Evolutionary conservation across 345 rosid species (phyloP).

Genomic region (Alliaria petiolata): DNA sequence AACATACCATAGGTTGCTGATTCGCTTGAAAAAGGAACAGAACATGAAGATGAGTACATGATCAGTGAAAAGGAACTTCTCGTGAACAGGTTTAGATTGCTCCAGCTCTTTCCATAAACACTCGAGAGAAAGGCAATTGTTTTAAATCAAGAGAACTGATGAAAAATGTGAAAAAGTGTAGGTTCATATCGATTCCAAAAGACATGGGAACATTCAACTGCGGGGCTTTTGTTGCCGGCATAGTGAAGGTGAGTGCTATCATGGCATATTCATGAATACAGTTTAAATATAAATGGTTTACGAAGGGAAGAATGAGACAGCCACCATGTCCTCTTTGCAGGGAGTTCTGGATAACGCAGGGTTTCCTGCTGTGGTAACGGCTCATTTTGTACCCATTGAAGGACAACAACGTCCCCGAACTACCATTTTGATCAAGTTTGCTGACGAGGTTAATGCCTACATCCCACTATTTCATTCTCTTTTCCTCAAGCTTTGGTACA

Average conservation of each 20-base stretch:
- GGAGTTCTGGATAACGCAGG: conserved; percentile 94
- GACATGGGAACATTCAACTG: conserved; percentile 99
- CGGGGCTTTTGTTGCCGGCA: conserved; percentile 99
- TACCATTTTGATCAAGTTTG: conserved; percentile 94
- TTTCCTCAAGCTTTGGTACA: neutral
- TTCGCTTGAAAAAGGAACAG: conserved; percentile 99
- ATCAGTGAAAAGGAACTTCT: conserved; percentile 98
- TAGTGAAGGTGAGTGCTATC: conserved; percentile 62
- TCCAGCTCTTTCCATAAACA: neutral
- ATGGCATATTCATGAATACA: neutral
- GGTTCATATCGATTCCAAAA: conserved; percentile 95
- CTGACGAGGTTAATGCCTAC: conserved; percentile 68
- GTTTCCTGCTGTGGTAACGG: conserved; percentile 94
- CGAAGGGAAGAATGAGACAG: neutral
- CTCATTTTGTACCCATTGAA: conserved; percentile 98
- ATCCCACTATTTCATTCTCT: neutral
- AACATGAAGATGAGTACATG: conserved; percentile 99
- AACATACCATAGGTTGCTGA: conserved; percentile 65
- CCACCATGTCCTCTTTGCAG: conserved; percentile 32
- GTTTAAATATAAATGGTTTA: neutral
- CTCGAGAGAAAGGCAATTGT: neutral
- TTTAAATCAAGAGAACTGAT: neutral
- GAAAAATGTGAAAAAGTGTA: neutral
- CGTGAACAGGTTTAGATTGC: conserved; percentile 65
- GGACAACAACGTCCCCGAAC: conserved; percentile 97